Conservation (phyloP, 78 protist species). For the Planoprotostelium fungivorum region DNA sequence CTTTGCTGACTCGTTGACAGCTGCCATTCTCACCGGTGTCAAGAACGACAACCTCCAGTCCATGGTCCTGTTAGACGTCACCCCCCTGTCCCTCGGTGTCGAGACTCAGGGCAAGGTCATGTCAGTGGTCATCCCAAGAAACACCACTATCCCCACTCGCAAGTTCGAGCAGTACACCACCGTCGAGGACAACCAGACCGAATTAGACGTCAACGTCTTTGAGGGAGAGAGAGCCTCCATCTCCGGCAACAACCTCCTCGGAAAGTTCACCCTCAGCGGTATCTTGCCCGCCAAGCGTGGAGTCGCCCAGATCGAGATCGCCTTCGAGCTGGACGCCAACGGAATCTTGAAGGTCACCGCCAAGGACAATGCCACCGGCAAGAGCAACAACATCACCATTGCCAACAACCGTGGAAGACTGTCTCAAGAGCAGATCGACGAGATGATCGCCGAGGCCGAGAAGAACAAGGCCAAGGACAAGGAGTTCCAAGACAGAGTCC, state of each 20-base stretch:
- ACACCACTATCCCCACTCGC: conserved; percentile 97
- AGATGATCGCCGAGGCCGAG: conserved; percentile 95
- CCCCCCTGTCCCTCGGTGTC: conserved; percentile 98
- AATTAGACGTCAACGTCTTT: conserved; percentile 84
- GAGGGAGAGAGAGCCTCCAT: conserved; percentile 95
- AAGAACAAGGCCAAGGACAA: conserved; percentile 71
- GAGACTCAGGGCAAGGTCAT: conserved; percentile 99
- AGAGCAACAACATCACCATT: conserved; percentile 86
- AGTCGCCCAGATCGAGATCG: conserved; percentile 95
- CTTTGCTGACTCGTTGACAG: not conserved
- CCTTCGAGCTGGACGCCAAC: conserved; percentile 96
- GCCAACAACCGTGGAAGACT: conserved; percentile 95
- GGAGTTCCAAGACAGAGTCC: conserved; percentile 28
- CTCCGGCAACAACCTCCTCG: conserved; percentile 86
- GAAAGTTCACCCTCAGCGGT: conserved; percentile 90
- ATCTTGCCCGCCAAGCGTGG: conserved; percentile 98
- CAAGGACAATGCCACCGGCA: conserved; percentile 85
- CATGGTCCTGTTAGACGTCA: conserved; percentile 96
- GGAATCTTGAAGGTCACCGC: conserved; percentile 95
- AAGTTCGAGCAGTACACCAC: conserved; percentile 95
- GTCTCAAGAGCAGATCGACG: conserved; percentile 86
- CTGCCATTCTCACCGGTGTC: conserved; percentile 89
- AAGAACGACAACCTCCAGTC: conserved; percentile 86
- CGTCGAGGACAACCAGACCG: conserved; percentile 93
- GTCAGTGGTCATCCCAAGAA: conserved; percentile 95